Percentiles rank a stretch among this genome's conserved stretches.
Evolutionary conservation across 805 yeast species (phyloP).

Genomic region (Scheffersomyces coipomensis): DNA sequence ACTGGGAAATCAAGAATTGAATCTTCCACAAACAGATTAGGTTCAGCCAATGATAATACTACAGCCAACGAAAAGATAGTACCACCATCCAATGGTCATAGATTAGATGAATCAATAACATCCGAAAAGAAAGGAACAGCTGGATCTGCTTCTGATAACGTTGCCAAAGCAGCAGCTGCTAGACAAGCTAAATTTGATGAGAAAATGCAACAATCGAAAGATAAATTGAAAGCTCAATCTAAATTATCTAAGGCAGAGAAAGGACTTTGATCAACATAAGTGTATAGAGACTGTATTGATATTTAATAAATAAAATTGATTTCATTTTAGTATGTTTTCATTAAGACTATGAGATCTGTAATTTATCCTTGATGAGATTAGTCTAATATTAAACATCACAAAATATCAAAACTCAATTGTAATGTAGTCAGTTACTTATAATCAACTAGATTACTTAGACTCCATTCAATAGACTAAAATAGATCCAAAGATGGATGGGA

Average conservation of each 20-base stretch:
- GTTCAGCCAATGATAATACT: conserved; percentile 7
- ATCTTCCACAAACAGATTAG: conserved; percentile 3
- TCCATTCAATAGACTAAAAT: too few relatives aligned
- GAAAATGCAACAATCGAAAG: conserved; percentile 23
- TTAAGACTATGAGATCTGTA: too few relatives aligned
- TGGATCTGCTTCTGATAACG: conserved; percentile 25
- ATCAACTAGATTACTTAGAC: too few relatives aligned
- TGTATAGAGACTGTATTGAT: too few relatives aligned
- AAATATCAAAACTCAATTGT: too few relatives aligned
- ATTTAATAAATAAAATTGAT: too few relatives aligned
- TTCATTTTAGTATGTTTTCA: too few relatives aligned
- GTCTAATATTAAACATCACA: too few relatives aligned
- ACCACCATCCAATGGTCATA: not conserved
- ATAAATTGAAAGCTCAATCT: conserved; percentile 29
- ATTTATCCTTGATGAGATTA: too few relatives aligned
- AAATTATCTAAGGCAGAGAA: conserved; percentile 11
- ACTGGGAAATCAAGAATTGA: conserved; percentile 10
- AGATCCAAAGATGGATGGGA: too few relatives aligned
- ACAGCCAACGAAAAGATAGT: not conserved
- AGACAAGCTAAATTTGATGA: conserved; percentile 29
- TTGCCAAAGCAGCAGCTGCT: conserved; percentile 40
- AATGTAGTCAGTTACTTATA: too few relatives aligned
- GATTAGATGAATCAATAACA: not conserved
- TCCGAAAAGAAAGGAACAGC: not conserved
- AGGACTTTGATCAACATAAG: too few relatives aligned